Conservation (phyloP, 1,284 basidiomycete species). For the Tilletiopsis washingtonensis region DNA sequence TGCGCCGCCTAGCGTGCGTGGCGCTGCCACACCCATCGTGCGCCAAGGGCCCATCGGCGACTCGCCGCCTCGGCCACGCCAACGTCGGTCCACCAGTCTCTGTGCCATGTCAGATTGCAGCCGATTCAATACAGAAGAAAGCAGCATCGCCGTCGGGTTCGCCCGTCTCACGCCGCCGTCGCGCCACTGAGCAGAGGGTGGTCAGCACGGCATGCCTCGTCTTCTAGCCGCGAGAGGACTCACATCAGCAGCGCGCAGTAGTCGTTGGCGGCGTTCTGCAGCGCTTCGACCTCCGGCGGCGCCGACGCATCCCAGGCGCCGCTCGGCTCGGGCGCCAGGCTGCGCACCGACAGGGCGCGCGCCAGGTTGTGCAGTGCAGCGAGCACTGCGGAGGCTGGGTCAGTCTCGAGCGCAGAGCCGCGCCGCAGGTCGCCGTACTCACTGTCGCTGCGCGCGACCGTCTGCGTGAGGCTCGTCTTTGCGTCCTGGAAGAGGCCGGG, state of each 20-base stretch:
- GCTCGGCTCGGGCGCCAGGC: not conserved
- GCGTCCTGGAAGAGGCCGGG: slow-evolving; percentile 57
- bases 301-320: not conserved
- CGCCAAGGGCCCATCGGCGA: too few species aligned
- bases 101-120: too few species aligned
- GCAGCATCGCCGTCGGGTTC: too few species aligned
- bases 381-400: slow-evolving; percentile 64
- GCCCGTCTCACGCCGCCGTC: too few species aligned
- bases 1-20: too few species aligned
- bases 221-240: too few species aligned
- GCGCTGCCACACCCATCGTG: too few species aligned
- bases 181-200: too few species aligned
- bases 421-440: slow-evolving; percentile 60
- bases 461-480: slow-evolving; percentile 52
- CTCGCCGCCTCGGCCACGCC: too few species aligned
- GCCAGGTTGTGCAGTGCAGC: slow-evolving; percentile 58
- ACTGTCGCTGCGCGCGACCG: not conserved
- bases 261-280: slow-evolving; percentile 20
- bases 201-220: too few species aligned
- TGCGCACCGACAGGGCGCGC: slow-evolving; percentile 51
- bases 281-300: slow-evolving; percentile 13
- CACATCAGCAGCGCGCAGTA: slow-evolving; percentile 17
- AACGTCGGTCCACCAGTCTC: too few species aligned
- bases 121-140: too few species aligned
- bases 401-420: slow-evolving; percentile 54